A percentile compares a stretch with the other conserved stretches of the same genome.
Evolutionary conservation across 2,329 filamentous ascomycete species (phyloP).

Genomic region (Plectosphaerella cucumerina): DNA sequence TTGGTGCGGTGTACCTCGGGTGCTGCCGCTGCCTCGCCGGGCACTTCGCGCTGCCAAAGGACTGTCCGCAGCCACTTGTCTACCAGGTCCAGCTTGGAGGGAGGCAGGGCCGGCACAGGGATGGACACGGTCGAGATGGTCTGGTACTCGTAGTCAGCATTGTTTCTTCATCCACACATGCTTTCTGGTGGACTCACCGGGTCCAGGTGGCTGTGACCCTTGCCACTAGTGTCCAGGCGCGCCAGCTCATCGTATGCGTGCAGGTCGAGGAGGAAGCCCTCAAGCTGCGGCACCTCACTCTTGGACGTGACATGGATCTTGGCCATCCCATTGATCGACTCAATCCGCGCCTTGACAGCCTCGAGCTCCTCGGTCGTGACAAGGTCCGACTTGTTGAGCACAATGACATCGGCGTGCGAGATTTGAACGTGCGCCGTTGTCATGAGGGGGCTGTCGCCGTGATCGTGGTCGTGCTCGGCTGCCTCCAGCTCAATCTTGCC

Average conservation of each 20-base stretch:
- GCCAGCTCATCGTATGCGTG: conserved; percentile 87
- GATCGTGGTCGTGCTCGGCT: conserved; percentile 45
- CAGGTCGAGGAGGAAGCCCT: conserved; percentile 82
- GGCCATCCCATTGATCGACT: conserved; percentile 85
- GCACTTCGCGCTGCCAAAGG: conserved; percentile 74
- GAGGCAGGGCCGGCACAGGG: conserved; percentile 54
- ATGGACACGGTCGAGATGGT: conserved; percentile 82
- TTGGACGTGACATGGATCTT: conserved; percentile 78
- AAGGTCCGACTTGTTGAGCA: conserved; percentile 91
- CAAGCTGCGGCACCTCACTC: conserved; percentile 74
- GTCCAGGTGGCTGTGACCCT: conserved; percentile 89
- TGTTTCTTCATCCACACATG: neutral
- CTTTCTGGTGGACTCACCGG: conserved; percentile 51
- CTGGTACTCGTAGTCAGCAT: conserved; percentile 35
- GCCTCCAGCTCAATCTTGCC: conserved; percentile 39
- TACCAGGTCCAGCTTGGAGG: conserved; percentile 55
- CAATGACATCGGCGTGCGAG: conserved; percentile 90
- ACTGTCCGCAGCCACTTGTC: conserved; percentile 80
- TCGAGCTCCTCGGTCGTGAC: conserved; percentile 67
- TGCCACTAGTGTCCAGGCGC: conserved; percentile 64
- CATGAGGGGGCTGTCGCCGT: conserved; percentile 62
- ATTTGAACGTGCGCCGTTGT: conserved; percentile 96
- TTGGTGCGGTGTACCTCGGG: conserved; percentile 82
- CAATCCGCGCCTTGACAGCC: conserved; percentile 65
- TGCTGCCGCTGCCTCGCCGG: conserved; percentile 44